phyloP scores from a whole-genome alignment of 768 basidiomycete genomes.

The Xerocomus potaroensis region DNA sequence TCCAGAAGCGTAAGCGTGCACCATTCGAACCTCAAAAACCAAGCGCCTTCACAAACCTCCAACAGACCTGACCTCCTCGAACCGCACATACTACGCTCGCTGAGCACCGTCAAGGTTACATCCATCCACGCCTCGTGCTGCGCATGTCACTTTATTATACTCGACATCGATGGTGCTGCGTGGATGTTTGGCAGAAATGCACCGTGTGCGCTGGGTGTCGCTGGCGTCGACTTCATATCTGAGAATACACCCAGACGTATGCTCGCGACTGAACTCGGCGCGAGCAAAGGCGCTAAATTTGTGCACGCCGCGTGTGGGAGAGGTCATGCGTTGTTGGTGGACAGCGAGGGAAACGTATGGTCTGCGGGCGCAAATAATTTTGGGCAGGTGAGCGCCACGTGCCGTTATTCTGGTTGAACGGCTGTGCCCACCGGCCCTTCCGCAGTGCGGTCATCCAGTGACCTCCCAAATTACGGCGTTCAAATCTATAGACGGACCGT shows the following conservation, averaged over 20 bases:
- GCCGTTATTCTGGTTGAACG: background rate
- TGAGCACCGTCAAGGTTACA: conserved; percentile 70
- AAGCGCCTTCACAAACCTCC: conserved; percentile 2
- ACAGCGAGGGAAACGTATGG: conserved; percentile 80
- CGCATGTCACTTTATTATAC: conserved; percentile 69
- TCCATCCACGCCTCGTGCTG: conserved; percentile 75
- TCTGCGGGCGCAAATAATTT: conserved; percentile 74
- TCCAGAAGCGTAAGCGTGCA: conserved; percentile 30
- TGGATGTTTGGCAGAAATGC: conserved; percentile 90
- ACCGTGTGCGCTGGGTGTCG: conserved; percentile 59
- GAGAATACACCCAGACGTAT: conserved; percentile 71
- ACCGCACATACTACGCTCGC: conserved; percentile 85
- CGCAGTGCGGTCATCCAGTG: conserved; percentile 66
- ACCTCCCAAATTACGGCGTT: conserved; percentile 65
- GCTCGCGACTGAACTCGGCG: conserved; percentile 58
- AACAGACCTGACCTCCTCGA: conserved; percentile 79
- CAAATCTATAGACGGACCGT: conserved; percentile 56
- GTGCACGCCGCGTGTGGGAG: conserved; percentile 82
- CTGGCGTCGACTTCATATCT: conserved; percentile 54
- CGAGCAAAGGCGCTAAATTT: conserved; percentile 52
- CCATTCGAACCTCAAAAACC: background rate
- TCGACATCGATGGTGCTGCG: conserved; percentile 74
- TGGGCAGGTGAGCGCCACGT: conserved; percentile 60
- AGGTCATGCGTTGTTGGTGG: conserved; percentile 79
- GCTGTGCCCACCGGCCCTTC: background rate